Conservation (phyloP, 768 basidiomycete species). For the Russula abietina region DNA sequence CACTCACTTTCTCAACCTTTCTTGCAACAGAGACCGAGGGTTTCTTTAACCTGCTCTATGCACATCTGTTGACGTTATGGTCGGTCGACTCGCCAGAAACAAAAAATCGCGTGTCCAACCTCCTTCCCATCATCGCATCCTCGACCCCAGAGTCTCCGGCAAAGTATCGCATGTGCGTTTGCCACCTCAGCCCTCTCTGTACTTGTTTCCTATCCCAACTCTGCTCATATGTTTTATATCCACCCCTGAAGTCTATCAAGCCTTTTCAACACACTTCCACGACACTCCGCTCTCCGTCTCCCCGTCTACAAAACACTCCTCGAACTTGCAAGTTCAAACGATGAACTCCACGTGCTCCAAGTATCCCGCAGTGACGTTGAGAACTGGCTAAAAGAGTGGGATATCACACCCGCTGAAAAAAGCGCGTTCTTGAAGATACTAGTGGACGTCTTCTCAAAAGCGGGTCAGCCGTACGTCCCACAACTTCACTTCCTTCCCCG, state of each 20-base stretch:
- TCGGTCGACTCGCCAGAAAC: slow-evolving; percentile 48
- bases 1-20: slow-evolving; percentile 4
- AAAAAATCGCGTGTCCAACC: slow-evolving; percentile 42
- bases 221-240: background rate
- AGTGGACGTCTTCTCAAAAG: slow-evolving; percentile 51
- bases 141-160: slow-evolving; percentile 48
- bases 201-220: background rate
- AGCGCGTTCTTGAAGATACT: slow-evolving; percentile 59
- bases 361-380: slow-evolving; percentile 58
- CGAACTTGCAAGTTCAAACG: slow-evolving; percentile 49
- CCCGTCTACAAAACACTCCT: slow-evolving; percentile 59
- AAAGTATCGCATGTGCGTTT: slow-evolving; percentile 71
- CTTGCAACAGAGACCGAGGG: slow-evolving; percentile 64
- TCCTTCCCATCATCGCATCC: slow-evolving; percentile 52
- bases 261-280: slow-evolving; percentile 71
- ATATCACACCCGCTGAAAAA: slow-evolving; percentile 55
- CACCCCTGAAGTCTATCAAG: slow-evolving; percentile 59
- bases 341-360: slow-evolving; percentile 57
- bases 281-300: slow-evolving; percentile 56
- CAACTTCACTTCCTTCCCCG: background rate
- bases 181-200: background rate
- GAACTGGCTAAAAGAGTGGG: slow-evolving; percentile 76
- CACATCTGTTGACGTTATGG: slow-evolving; percentile 63
- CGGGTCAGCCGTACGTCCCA: slow-evolving; percentile 51
- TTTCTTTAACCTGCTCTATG: slow-evolving; percentile 77